These are phyloP conservation scores for Boletus coccyginus DNA, from an alignment of 768 basidiomycete genomes.

Conservation along the genomic window DNA sequence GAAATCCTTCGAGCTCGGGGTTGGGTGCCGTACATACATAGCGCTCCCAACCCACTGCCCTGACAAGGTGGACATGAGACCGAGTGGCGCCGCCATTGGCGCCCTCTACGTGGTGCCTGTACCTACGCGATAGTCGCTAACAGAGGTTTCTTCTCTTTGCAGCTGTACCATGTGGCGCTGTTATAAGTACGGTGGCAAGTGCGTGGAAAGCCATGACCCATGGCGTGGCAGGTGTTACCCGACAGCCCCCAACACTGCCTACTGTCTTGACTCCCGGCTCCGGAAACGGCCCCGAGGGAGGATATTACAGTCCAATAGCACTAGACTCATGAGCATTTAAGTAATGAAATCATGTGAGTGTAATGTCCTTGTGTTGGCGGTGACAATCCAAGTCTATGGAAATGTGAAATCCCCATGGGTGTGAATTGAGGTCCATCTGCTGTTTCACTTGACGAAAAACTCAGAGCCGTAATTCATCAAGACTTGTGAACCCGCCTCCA, in stretches of 20 bases:
- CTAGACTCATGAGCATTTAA: background rate
- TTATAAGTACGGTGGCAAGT: background rate
- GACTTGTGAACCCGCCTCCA: constrained; percentile 47
- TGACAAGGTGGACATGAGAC: too few relatives aligned
- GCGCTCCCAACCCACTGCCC: too few relatives aligned
- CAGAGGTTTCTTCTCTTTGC: too few relatives aligned
- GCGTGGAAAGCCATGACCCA: background rate
- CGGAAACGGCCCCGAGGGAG: background rate
- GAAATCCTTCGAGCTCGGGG: background rate
- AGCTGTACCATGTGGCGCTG: background rate
- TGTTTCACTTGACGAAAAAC: constrained; percentile 37
- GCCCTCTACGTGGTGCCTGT: background rate
- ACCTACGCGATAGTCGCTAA: background rate
- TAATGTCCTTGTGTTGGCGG: background rate
- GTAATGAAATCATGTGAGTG: constrained; percentile 1
- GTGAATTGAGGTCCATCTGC: background rate
- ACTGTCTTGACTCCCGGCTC: background rate
- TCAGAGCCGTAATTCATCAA: constrained; percentile 55
- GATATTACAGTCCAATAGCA: background rate
- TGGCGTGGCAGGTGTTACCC: background rate
- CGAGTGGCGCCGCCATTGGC: too few relatives aligned
- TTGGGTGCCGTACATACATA: too few relatives aligned
- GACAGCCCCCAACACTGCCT: background rate
- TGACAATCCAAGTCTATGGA: background rate
- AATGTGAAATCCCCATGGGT: background rate